phyloP scores from a whole-genome alignment of 108 stramenopile species.

The Skeletonema marinoi region DNA sequence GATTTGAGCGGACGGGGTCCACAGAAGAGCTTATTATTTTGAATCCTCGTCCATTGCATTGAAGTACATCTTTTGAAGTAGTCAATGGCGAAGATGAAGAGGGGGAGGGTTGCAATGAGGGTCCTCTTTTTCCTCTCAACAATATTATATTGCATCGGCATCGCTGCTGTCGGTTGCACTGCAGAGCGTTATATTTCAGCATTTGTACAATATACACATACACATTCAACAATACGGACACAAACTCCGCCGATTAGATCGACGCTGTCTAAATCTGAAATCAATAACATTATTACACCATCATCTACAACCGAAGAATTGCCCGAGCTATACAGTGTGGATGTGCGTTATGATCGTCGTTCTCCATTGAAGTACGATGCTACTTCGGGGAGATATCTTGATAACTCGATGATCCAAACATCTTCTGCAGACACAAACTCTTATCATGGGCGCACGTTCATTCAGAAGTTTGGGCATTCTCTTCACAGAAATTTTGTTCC shows the following conservation, averaged over 20 bases:
- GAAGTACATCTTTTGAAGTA: too few relatives aligned
- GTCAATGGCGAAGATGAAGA: neutral
- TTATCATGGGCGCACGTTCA: neutral
- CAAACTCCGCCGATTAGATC: neutral
- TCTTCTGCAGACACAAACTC: neutral
- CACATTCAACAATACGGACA: neutral
- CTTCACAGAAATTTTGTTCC: conserved; percentile 75
- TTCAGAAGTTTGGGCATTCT: conserved; percentile 18
- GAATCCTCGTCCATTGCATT: neutral
- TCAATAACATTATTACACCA: neutral
- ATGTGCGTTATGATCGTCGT: conserved; percentile 40
- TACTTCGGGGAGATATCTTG: conserved; percentile 38
- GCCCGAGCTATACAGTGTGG: conserved; percentile 42
- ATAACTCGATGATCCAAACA: conserved; percentile 11
- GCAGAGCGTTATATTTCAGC: neutral
- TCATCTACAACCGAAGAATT: neutral
- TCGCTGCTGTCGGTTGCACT: neutral
- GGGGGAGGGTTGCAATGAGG: neutral
- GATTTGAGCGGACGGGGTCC: neutral
- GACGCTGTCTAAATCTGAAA: neutral
- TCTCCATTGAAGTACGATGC: conserved; percentile 37
- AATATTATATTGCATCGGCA: neutral
- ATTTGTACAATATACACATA: neutral
- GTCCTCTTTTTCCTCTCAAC: neutral
- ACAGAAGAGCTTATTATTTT: neutral